Evolutionary conservation across 2,329 filamentous ascomycete species (phyloP).

Genomic region (Alternaria sp.): DNA sequence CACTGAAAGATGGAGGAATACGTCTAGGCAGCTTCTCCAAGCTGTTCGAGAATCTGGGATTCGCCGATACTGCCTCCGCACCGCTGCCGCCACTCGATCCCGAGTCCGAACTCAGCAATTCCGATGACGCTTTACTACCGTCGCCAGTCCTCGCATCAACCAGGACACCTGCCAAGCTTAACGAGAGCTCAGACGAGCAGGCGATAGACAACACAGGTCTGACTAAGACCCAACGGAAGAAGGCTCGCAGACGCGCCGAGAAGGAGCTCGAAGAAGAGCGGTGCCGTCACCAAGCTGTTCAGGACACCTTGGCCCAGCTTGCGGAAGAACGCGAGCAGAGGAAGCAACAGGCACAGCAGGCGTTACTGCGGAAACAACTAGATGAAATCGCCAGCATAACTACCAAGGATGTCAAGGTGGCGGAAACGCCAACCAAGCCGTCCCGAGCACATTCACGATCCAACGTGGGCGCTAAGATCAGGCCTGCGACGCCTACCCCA

Average conservation of each 20-base stretch:
- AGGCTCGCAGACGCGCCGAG: constrained; percentile 34
- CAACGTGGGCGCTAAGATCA: constrained; percentile 39
- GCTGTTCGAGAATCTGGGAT: constrained; percentile 54
- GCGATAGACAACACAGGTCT: constrained; percentile 5
- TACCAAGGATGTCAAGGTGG: background rate
- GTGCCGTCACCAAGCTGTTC: constrained; percentile 15
- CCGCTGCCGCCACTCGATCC: constrained; percentile 30
- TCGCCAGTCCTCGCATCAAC: constrained; percentile 15
- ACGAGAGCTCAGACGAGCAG: constrained; percentile 1
- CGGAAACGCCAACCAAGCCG: constrained; percentile 6
- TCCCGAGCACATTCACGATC: constrained; percentile 25
- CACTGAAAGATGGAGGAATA: constrained; percentile 19
- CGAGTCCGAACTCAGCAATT: constrained; percentile 48
- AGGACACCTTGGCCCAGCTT: constrained; percentile 11
- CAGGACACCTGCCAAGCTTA: background rate
- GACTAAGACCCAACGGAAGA: constrained; percentile 36
- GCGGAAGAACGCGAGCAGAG: constrained; percentile 12
- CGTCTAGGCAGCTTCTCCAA: constrained; percentile 55
- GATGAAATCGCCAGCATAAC: background rate
- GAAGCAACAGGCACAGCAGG: background rate
- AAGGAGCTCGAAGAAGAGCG: constrained; percentile 22
- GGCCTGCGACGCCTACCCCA: constrained; percentile 23
- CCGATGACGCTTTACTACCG: constrained; percentile 50
- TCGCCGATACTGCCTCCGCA: constrained; percentile 28
- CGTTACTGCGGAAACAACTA: background rate